Base-by-base conservation (phyloP, 257 asterid genomes). In the Plantago ovata region DNA sequence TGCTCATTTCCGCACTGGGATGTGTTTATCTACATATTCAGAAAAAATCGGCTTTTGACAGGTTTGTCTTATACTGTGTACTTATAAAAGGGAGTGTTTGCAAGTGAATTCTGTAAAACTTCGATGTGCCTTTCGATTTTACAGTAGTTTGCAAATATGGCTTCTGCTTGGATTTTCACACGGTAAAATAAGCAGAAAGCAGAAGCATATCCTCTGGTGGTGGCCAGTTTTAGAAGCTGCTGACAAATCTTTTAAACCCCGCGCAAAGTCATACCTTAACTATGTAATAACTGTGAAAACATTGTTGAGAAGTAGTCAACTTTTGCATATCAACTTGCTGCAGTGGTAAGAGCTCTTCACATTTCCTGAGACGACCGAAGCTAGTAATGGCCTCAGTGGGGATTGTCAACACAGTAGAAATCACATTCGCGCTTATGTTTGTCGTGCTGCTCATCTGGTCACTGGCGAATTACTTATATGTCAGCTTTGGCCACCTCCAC, bases 401-500 rank as follows among this genome's bases (percentile, higher is more conserved):
- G 52, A 76, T 79, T 44, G 73, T 72, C 18, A 72, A 56, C 43
- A 72, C 74, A 38, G 64, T 67, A 50, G 84, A 82, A 63, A 74
- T 82, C 4, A 65, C 67, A 3, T 82, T 82, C 45, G 66, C 75
- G 0, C 69, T 63, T 67, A 77, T 85, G 91, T 80, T 78, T 40
- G 38, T 71, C 0, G 76, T 60, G 18, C 88, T 85, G 41, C 53
- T 82, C 12, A 65, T 83, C 38, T 85, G 95, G 91, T 83, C 85
- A 13, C 58, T 82, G 10, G 75, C 65, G 3, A 60, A 79, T 50
- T 84, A 77, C 50, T 47, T 83, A 38, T 47, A 67, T 16, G 60
- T 48, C 62, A 70, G 82, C 63, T 74, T 76, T 45, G 78, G 66
- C 1, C 66, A 66, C 50, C 84, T 77, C 51, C 82, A 70, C 58